These are phyloP conservation scores for Phytophthora sp. DNA, from an alignment of 352 stramenopile species.

Conservation along the genomic window DNA sequence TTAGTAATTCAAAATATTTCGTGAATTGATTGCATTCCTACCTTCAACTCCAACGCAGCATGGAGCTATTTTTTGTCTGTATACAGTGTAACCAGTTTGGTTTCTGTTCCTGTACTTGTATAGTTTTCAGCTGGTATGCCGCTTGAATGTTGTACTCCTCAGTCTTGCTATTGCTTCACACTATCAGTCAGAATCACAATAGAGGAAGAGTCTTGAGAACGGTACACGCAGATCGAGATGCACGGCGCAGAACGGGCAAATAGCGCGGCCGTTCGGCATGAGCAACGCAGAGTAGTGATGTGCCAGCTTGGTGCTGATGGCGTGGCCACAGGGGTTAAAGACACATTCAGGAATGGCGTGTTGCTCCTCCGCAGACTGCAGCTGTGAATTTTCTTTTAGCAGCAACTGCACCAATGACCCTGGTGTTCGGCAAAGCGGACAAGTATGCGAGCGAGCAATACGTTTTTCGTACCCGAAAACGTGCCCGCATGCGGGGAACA, in stretches of 20 bases:
- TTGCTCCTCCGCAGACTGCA: slow-evolving; percentile 65
- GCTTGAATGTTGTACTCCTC: neutral
- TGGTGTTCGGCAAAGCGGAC: slow-evolving; percentile 68
- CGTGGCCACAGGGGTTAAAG: slow-evolving; percentile 84
- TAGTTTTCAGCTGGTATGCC: neutral
- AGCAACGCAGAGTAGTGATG: slow-evolving; percentile 60
- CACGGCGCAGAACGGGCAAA: slow-evolving; percentile 83
- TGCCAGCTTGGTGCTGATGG: slow-evolving; percentile 73
- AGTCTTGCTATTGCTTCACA: neutral
- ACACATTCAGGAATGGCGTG: slow-evolving; percentile 75
- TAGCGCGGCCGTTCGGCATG: slow-evolving; percentile 79
- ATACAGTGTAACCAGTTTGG: neutral
- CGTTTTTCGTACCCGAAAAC: slow-evolving; percentile 79
- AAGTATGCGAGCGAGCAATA: slow-evolving; percentile 65
- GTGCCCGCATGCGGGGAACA: slow-evolving; percentile 81
- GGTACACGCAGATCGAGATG: slow-evolving; percentile 67
- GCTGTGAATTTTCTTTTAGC: slow-evolving; percentile 79
- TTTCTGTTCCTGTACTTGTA: neutral
- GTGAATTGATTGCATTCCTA: neutral
- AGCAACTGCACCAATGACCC: slow-evolving; percentile 71
- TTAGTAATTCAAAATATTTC: slow-evolving; percentile 12
- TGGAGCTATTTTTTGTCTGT: neutral
- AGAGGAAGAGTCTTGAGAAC: slow-evolving; percentile 80
- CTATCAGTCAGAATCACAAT: slow-evolving; percentile 59
- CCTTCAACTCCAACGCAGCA: neutral